These are phyloP conservation scores for Oryza coarctata DNA, from an alignment of 176 grass and related monocot species.

Conservation along the genomic window DNA sequence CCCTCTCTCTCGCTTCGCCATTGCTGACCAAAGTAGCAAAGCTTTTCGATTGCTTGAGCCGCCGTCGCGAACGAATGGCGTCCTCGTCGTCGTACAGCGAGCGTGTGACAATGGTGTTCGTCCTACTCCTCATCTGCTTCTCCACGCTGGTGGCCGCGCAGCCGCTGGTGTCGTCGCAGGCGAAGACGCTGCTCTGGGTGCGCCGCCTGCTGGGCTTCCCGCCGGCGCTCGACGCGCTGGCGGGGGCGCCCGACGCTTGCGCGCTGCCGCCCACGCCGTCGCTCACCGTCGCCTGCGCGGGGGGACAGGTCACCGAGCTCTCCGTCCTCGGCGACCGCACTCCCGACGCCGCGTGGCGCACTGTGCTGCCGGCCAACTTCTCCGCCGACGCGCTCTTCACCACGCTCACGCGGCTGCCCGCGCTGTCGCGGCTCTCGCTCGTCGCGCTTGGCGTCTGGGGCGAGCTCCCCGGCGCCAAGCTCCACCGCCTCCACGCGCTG, in stretches of 20 bases:
- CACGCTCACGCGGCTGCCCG: conserved; percentile 57
- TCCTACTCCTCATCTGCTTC: conserved; percentile 15
- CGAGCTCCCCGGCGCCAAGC: conserved; percentile 55
- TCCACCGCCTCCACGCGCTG: conserved; percentile 62
- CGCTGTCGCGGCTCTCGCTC: conserved; percentile 52
- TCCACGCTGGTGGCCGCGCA: conserved; percentile 27
- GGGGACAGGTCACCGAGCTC: conserved; percentile 56
- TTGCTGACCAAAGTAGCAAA: background rate
- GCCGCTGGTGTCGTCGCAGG: conserved; percentile 56
- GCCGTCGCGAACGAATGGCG: conserved; percentile 1
- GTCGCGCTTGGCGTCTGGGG: conserved; percentile 74
- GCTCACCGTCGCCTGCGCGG: conserved; percentile 52
- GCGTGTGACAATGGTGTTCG: background rate
- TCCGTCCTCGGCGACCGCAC: conserved; percentile 49
- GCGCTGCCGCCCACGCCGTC: conserved; percentile 37
- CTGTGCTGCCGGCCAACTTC: conserved; percentile 51
- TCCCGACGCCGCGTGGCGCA: conserved; percentile 21
- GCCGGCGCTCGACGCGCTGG: conserved; percentile 18
- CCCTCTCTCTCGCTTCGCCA: background rate
- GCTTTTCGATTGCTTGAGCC: background rate
- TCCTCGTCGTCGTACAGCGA: background rate
- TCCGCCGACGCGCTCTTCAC: conserved; percentile 84
- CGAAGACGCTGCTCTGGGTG: conserved; percentile 62
- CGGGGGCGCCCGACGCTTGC: conserved; percentile 47
- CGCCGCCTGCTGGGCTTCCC: conserved; percentile 52